These are phyloP conservation scores for Sequoia sempervirens DNA, from an alignment of 75 land plant genomes.

Conservation along the genomic window DNA sequence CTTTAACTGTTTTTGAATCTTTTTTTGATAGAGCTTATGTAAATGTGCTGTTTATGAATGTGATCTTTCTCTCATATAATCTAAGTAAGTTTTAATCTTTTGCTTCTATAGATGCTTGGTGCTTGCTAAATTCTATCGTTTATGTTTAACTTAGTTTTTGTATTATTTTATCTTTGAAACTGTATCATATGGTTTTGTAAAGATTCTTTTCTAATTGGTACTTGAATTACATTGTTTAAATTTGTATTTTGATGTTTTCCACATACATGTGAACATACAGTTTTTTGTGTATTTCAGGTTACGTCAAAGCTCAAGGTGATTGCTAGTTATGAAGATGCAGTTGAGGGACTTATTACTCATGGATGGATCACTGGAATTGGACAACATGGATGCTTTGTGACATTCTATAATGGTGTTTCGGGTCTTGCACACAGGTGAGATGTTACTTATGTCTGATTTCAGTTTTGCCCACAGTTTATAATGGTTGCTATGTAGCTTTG, in stretches of 20 bases:
- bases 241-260: not conserved
- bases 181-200: not conserved
- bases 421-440: constrained; percentile 83
- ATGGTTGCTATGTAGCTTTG: not conserved
- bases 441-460: not conserved
- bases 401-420: constrained; percentile 84
- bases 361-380: constrained; percentile 95
- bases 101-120: not conserved
- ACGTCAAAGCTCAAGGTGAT: constrained; percentile 71
- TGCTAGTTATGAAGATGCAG: constrained; percentile 81
- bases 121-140: not conserved
- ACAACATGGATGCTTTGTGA: constrained; percentile 91
- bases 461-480: not conserved
- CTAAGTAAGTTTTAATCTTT: not conserved
- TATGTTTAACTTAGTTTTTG: not conserved
- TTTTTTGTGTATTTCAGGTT: constrained; percentile 41
- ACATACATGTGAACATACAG: not conserved
- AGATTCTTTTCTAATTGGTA: not conserved
- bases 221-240: not conserved
- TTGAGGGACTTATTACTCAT: constrained; percentile 82
- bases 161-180: not conserved
- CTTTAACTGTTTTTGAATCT: not conserved
- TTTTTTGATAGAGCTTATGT: not conserved
- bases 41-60: not conserved
- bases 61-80: not conserved